A percentile compares a stretch with the other conserved stretches of the same genome.
Evolutionary conservation across 106 monocot genomes (phyloP).

Genomic region (Dendrobium officinale): DNA sequence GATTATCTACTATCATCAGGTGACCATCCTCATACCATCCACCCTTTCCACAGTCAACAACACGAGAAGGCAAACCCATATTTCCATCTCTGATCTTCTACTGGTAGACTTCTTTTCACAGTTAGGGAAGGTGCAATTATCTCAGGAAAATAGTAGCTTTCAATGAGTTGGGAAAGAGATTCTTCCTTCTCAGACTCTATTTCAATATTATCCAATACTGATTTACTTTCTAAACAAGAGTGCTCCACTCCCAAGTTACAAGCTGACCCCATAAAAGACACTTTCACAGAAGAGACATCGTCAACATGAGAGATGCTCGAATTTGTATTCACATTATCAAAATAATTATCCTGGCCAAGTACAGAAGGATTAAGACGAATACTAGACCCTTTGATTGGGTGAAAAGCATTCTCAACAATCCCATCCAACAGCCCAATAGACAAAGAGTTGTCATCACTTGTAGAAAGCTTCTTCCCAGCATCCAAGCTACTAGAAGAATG

Average conservation of each 20-base stretch:
- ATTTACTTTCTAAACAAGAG: slow-evolving; percentile 8
- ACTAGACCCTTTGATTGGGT: slow-evolving; percentile 7
- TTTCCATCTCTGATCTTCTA: slow-evolving; percentile 4
- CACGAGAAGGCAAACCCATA: slow-evolving; percentile 13
- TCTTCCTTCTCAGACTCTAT: background rate
- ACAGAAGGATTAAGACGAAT: background rate
- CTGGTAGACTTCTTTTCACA: slow-evolving; percentile 6
- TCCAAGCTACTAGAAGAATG: slow-evolving; percentile 4
- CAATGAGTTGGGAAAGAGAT: slow-evolving; percentile 45
- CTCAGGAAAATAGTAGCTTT: slow-evolving; percentile 50
- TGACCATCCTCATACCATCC: slow-evolving; percentile 57
- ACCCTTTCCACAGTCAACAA: slow-evolving; percentile 35
- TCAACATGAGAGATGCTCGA: background rate
- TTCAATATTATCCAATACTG: slow-evolving; percentile 10
- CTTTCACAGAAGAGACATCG: slow-evolving; percentile 15
- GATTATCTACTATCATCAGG: slow-evolving; percentile 61
- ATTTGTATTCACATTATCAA: slow-evolving; percentile 1
- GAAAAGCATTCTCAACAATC: slow-evolving; percentile 83
- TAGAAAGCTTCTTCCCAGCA: slow-evolving; percentile 15
- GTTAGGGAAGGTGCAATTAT: slow-evolving; percentile 21
- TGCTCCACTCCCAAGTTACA: background rate
- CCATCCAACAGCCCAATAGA: slow-evolving; percentile 72
- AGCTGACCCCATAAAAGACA: slow-evolving; percentile 7
- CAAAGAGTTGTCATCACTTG: slow-evolving; percentile 12
- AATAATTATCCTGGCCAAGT: background rate